A percentile compares a stretch with the other conserved stretches of the same genome.
Conservation (phyloP, 2,329 filamentous ascomycete genomes). For the Cordyceps pruinosa region DNA sequence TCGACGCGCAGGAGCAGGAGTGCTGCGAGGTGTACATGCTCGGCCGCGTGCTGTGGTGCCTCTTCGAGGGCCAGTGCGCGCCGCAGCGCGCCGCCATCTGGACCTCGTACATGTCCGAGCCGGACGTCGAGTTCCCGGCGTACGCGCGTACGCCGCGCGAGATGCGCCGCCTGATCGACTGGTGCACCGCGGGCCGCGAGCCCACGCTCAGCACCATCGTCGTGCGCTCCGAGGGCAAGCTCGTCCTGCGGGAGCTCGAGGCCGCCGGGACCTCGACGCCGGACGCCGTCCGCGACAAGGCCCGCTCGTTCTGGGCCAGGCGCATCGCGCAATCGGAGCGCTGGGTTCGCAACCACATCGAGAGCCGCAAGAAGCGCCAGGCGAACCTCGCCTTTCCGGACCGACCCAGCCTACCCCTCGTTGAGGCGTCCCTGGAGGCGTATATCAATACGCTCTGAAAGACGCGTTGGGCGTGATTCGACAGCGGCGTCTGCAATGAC, state of each 20-base stretch:
- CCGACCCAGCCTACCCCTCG: neutral
- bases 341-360: conserved; percentile 37
- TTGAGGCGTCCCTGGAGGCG: neutral
- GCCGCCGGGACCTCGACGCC: conserved; percentile 27
- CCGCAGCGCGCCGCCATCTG: conserved; percentile 51
- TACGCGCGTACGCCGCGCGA: conserved; percentile 40
- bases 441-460: neutral
- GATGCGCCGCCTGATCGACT: conserved; percentile 42
- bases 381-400: neutral
- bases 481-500: neutral
- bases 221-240: conserved; percentile 36
- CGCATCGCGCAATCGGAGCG: conserved; percentile 42
- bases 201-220: conserved; percentile 38
- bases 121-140: conserved; percentile 48
- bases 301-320: conserved; percentile 40
- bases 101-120: conserved; percentile 53
- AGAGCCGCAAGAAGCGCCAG: conserved; percentile 1
- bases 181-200: conserved; percentile 44
- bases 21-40: conserved; percentile 57
- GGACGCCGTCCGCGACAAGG: conserved; percentile 30
- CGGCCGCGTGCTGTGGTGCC: conserved; percentile 54
- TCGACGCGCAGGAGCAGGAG: conserved; percentile 46
- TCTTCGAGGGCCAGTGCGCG: conserved; percentile 54
- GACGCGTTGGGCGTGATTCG: too few species aligned
- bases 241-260: conserved; percentile 35